Conservation (phyloP, 805 yeast species). For the Yarrowia sp. region DNA sequence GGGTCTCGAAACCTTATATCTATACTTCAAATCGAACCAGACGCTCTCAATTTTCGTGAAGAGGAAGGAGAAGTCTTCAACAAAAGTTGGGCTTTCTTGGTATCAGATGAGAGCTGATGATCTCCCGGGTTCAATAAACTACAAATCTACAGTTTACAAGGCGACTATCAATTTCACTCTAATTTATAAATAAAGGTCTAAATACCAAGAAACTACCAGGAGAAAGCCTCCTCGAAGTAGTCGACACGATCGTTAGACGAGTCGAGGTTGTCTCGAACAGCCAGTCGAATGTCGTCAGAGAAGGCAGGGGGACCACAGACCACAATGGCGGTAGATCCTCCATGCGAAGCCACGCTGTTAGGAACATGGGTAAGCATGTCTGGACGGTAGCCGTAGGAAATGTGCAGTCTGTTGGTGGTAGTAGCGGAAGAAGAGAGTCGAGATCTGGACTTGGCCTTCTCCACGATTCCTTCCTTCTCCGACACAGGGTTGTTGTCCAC, state of each 20-base stretch:
- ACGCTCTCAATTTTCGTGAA: too few relatives aligned
- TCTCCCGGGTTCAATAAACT: too few relatives aligned
- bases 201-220: conserved; percentile 49
- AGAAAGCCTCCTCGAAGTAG: conserved; percentile 64
- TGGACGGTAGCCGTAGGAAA: conserved; percentile 41
- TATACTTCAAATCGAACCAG: too few relatives aligned
- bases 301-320: conserved; percentile 59
- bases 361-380: conserved; percentile 13
- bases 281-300: conserved; percentile 55
- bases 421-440: not conserved
- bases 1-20: too few relatives aligned
- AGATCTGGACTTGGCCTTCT: not conserved
- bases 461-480: not conserved
- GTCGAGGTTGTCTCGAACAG: conserved; percentile 46
- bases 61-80: too few relatives aligned
- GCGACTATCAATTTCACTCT: not conserved
- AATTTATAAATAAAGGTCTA: not conserved
- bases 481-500: not conserved
- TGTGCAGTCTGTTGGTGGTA: not conserved
- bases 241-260: conserved; percentile 48
- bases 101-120: too few relatives aligned
- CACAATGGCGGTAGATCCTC: conserved; percentile 10
- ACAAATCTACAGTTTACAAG: too few relatives aligned
- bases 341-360: not conserved
- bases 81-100: too few relatives aligned